Percentiles rank a stretch among this genome's conserved stretches.
These are phyloP conservation scores for Nissolia schottii DNA, from an alignment of 306 rosid species.

Conservation along the genomic window DNA sequence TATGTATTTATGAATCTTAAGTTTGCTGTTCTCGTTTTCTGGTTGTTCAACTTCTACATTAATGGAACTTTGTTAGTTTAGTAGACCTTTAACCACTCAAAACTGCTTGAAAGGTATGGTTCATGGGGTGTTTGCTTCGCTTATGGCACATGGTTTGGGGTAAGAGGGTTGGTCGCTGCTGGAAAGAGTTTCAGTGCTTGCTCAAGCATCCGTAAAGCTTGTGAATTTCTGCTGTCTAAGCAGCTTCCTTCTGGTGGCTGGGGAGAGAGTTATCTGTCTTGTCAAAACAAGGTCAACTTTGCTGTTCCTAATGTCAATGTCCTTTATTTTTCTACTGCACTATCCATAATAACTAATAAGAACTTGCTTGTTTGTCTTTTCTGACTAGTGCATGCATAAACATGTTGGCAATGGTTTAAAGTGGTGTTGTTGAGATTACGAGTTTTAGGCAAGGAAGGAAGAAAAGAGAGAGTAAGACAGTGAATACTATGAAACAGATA, in stretches of 20 bases:
- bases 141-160: constrained; percentile 82
- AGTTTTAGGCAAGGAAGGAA: background rate
- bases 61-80: constrained; percentile 1
- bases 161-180: constrained; percentile 70
- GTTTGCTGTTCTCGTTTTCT: background rate
- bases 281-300: constrained; percentile 74
- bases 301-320: background rate
- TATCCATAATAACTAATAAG: background rate
- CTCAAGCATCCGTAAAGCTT: constrained; percentile 59
- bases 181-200: constrained; percentile 59
- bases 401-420: constrained; percentile 4
- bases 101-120: constrained; percentile 71
- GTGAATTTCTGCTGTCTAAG: constrained; percentile 73
- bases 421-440: background rate
- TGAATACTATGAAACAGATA: background rate
- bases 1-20: constrained; percentile 15
- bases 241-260: constrained; percentile 85
- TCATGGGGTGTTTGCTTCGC: constrained; percentile 93
- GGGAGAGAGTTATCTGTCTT: constrained; percentile 86
- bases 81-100: constrained; percentile 25
- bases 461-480: background rate
- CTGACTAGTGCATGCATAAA: background rate
- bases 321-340: background rate
- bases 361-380: background rate
- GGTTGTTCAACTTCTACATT: constrained; percentile 11